A percentile compares a stretch with the other conserved stretches of the same genome.
phyloP scores from a whole-genome alignment of 2,329 filamentous ascomycete genomes.

The Phyllosticta citriasiana region DNA sequence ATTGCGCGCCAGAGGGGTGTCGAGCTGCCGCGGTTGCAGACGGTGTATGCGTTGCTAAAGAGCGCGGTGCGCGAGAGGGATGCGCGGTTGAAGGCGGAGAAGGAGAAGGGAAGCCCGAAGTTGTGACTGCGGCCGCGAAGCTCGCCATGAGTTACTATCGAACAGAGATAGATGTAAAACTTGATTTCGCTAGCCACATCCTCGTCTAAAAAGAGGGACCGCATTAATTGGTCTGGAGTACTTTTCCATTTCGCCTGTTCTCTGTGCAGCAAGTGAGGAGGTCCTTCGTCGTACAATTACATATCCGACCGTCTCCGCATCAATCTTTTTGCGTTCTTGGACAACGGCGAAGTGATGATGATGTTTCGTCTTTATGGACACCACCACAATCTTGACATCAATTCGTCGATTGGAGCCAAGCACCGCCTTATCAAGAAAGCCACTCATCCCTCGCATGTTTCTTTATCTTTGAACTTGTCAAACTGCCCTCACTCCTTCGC shows the following conservation, averaged over 20 bases:
- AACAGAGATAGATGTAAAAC: background rate
- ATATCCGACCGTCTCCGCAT: background rate
- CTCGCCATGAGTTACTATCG: too few relatives aligned
- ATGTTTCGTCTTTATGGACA: background rate
- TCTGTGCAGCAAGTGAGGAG: background rate
- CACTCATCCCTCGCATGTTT: background rate
- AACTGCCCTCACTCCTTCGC: background rate
- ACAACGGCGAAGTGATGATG: background rate
- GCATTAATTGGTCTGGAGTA: background rate
- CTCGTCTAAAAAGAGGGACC: background rate
- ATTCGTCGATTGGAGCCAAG: background rate
- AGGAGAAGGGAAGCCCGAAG: slow-evolving; percentile 2
- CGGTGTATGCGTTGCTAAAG: slow-evolving; percentile 54
- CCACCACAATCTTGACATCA: background rate
- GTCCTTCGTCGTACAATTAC: background rate
- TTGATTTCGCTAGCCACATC: background rate
- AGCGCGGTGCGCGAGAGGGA: slow-evolving; percentile 50
- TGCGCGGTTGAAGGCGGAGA: slow-evolving; percentile 15
- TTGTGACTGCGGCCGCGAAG: background rate
- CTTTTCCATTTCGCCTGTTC: background rate
- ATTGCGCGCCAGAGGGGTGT: slow-evolving; percentile 33
- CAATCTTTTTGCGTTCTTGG: background rate
- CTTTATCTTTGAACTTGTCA: background rate
- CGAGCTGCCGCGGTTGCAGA: slow-evolving; percentile 58
- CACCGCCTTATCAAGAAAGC: background rate